These are phyloP conservation scores for Starmerella scarabaei DNA, from an alignment of 805 yeast genomes.

Conservation along the genomic window DNA sequence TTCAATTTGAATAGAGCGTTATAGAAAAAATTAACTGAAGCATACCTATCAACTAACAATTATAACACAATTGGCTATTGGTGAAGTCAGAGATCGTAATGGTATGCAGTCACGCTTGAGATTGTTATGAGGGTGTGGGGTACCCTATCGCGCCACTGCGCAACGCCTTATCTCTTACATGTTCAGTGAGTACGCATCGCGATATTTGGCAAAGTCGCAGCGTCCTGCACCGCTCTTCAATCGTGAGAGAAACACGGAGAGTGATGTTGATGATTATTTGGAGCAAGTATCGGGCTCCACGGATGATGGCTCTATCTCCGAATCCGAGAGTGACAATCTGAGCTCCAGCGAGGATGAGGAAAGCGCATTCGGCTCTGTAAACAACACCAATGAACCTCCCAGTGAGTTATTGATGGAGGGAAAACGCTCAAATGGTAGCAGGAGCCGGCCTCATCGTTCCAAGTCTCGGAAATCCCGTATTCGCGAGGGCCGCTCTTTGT, in stretches of 20 bases:
- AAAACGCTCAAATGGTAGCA: neutral
- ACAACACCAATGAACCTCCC: neutral
- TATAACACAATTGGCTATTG: too few species aligned
- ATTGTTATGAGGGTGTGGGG: too few species aligned
- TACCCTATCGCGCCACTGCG: neutral
- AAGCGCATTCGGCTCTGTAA: neutral
- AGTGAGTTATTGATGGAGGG: neutral
- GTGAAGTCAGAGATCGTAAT: too few species aligned
- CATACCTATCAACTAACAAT: too few species aligned
- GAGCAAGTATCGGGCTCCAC: conserved; percentile 15
- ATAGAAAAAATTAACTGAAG: too few species aligned
- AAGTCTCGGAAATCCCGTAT: neutral
- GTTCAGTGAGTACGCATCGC: conserved; percentile 26
- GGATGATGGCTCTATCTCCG: conserved; percentile 8
- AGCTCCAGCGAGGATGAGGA: neutral
- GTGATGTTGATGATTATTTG: conserved; percentile 20
- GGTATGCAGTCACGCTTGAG: too few species aligned
- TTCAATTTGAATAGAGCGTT: too few species aligned
- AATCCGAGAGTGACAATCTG: conserved; percentile 1
- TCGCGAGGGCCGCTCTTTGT: neutral
- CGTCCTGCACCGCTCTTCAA: conserved; percentile 24
- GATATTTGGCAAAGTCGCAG: conserved; percentile 27
- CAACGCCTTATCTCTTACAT: conserved; percentile 3
- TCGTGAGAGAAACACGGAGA: conserved; percentile 13
- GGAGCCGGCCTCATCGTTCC: neutral